Conservation (phyloP, 1,139 yeast species). For the Geotrichum fermentans region DNA sequence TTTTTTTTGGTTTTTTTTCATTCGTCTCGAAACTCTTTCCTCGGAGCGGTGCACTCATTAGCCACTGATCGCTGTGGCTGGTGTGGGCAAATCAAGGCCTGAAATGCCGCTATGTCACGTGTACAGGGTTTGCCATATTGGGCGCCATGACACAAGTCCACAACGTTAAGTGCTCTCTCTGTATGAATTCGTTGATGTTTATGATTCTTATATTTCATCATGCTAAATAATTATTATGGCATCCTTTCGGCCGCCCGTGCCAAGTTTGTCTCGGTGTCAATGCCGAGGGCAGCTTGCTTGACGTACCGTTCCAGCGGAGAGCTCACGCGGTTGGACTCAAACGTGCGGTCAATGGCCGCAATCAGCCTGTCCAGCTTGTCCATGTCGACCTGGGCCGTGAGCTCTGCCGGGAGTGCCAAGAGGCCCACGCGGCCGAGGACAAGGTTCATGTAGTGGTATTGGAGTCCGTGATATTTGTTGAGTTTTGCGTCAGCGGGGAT, state of each 20-base stretch:
- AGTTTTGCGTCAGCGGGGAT: conserved; percentile 7
- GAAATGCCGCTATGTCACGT: conserved; percentile 13
- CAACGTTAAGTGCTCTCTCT: too few species aligned
- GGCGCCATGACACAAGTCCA: background rate
- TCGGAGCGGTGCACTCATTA: background rate
- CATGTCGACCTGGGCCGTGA: conserved; percentile 10
- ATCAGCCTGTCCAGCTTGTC: conserved; percentile 11
- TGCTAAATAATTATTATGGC: background rate
- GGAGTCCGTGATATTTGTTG: conserved; percentile 7
- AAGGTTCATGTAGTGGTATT: conserved; percentile 15
- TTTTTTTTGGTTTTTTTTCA: background rate
- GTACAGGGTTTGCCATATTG: background rate
- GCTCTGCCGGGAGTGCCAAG: conserved; percentile 5
- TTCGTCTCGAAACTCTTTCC: background rate
- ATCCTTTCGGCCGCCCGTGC: background rate
- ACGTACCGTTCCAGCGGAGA: conserved; percentile 18
- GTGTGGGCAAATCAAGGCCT: background rate
- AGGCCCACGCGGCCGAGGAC: conserved; percentile 19
- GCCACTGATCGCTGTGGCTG: conserved; percentile 4
- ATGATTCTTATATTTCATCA: background rate
- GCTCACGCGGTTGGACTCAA: conserved; percentile 6
- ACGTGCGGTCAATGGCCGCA: conserved; percentile 5
- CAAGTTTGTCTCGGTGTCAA: conserved; percentile 14
- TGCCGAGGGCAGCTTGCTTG: conserved; percentile 19
- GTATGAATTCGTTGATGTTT: too few species aligned